Evolutionary conservation across 23 red algal species (phyloP), one percentile per base, ranked within the genome.

Genomic region (Agarophyton chilense): DNA sequence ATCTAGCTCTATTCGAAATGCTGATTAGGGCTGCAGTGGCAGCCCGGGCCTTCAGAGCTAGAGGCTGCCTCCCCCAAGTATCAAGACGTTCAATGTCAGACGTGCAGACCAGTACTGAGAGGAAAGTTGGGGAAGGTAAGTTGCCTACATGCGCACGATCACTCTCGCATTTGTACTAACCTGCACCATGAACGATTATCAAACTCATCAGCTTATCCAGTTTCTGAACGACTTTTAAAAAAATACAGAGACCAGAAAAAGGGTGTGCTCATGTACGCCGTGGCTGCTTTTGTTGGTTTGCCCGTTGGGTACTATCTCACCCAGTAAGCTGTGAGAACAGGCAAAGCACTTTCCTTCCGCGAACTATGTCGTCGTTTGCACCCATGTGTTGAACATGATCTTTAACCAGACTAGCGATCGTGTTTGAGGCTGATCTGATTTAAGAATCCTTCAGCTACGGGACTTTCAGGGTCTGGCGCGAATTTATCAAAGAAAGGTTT

Each of bases 121-220:
- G 68, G 24, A 18, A 74, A 18, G 41, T 49, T 74, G 68, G 68
- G 13, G 68, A 74, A 47, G 8, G 68, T 74, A 74, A 29, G 68
- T 49, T 24, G 6, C 10, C 17, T 26, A 33, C 12, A 24, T 5
- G 1, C 68, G 8, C n/a, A 6, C 16, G 10, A 10, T 3, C 40
- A 28, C 21, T 26, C 33, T 13, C 35, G 12, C 28, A 35, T n/a
- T 66, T 36, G 61, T 42, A 42, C 64, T 70, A 42, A 40, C 68
- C 29, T 12, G 21, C 33, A 18, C 5, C 5, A 39, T 3, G 21
- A 41, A 4, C 35, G 1, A 18, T 70, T 40, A 28, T 2, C 2
- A 18, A 4, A 4, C 21, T 36, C n/a, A 10, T 21, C 68, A 74
- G 68, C 38, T 0, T 74, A 74, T 49, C 68, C 68, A 26, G 68